Evolutionary conservation across 139 green algal genomes (phyloP).

Genomic region (Chlorokybus atmophyticus): DNA sequence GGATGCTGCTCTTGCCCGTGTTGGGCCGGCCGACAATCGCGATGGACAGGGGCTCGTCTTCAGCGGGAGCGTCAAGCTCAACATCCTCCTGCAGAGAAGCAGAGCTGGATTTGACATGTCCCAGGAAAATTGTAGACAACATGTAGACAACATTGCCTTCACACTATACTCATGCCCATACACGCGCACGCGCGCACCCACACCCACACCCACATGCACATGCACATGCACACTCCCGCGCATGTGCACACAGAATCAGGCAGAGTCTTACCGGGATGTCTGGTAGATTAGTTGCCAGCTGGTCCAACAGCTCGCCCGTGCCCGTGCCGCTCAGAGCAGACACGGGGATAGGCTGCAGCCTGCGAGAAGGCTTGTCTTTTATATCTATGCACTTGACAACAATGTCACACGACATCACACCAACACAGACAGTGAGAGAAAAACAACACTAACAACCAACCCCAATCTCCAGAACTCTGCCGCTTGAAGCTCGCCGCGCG

Average conservation of each 20-base stretch:
- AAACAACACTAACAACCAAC: slow-evolving; percentile 4
- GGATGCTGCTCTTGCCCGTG: slow-evolving; percentile 75
- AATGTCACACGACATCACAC: not conserved
- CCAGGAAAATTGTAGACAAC: no score
- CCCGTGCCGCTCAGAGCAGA: slow-evolving; percentile 79
- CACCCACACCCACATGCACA: no score
- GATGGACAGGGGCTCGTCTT: slow-evolving; percentile 48
- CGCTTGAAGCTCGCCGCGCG: slow-evolving; percentile 57
- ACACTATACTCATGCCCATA: no score
- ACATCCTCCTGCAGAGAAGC: no score
- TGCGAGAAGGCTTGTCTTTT: not conserved
- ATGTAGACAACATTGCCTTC: no score
- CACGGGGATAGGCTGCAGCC: slow-evolving; percentile 54
- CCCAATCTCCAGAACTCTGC: slow-evolving; percentile 78
- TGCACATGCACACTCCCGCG: no score
- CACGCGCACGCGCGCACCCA: no score
- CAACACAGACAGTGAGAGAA: not conserved
- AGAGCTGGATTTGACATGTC: no score
- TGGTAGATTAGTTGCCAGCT: no score
- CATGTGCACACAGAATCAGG: no score
- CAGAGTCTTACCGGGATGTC: no score
- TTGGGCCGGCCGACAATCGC: slow-evolving; percentile 93
- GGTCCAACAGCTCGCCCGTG: slow-evolving; percentile 82
- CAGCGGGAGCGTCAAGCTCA: no score
- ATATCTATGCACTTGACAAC: not conserved